These are phyloP conservation scores for Paramecium bursaria DNA, from an alignment of 73 alveolate genomes.

Conservation along the genomic window DNA sequence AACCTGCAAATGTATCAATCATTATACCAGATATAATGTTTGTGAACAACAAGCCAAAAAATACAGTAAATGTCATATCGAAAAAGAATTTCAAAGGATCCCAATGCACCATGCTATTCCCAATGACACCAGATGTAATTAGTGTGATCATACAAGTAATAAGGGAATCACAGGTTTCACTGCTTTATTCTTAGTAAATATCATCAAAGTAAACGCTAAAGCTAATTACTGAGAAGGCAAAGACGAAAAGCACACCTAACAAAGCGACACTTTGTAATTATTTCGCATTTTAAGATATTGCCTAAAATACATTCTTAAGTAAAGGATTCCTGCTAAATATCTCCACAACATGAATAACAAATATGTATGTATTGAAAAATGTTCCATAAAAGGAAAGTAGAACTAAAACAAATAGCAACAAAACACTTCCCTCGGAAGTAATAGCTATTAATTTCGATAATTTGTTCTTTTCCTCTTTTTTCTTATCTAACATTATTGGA, in stretches of 20 bases:
- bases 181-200: background rate
- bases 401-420: background rate
- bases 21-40: slow-evolving; percentile 27
- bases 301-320: slow-evolving; percentile 1
- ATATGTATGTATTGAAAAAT: background rate
- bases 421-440: too few species aligned
- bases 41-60: background rate
- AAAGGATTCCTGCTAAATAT: background rate
- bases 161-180: slow-evolving; percentile 2
- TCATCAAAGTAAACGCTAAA: slow-evolving; percentile 8
- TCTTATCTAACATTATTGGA: too few species aligned
- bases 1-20: slow-evolving; percentile 42
- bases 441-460: too few species aligned
- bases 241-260: slow-evolving; percentile 20
- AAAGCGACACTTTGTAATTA: background rate
- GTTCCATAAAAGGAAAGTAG: background rate
- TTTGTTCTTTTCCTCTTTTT: too few species aligned
- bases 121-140: slow-evolving; percentile 22
- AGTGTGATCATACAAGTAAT: slow-evolving; percentile 19
- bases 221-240: background rate
- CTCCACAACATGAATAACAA: background rate
- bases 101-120: slow-evolving; percentile 26
- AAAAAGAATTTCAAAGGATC: slow-evolving; percentile 3
- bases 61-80: background rate
- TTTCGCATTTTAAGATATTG: background rate